Base-by-base conservation (phyloP, 352 stramenopile species). In the Albugo laibachii region DNA sequence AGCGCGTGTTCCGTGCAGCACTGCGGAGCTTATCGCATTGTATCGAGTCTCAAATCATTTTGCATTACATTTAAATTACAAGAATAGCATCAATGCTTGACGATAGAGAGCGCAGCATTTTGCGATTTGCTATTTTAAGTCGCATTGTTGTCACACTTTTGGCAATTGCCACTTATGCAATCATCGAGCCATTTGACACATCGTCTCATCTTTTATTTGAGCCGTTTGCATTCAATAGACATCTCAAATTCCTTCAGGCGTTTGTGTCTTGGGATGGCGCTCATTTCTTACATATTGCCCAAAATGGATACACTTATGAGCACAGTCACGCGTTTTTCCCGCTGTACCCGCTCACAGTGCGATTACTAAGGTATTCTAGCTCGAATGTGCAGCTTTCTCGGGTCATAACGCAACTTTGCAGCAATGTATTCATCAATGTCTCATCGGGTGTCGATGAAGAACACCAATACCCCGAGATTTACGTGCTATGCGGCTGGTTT, bases 251-350 rank as follows among this genome's bases (percentile, higher is more conserved):
- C 5, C 41, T 56, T 6, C 57, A 85, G 44, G 50, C 57, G 15
- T 62, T 88, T 34, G 69, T 60, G 37, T 83, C 83, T 52, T 94
- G 81, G 81, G 81, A 92, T 58, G 81, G 72, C 46, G 80, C 86
- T 45, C 92, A 80, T 57, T 92, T 72, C 48, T 50, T 63, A 13
- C 60, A 69, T 55, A 91, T 94, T 41, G 81, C 77, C 3, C 47
- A 48, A 13, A 34, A 57, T 21, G 81, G 81, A 47, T 94, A 94
- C 69, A 62, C 67, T 45, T 89, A 83, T 44, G 81, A 94, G 59
- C 72, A 92, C 44, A 61, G 75, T 21, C 72, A 87, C 57, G 74
- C 77, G 38, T 91, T 91, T 59, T 91, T 86, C 55, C 77, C 77
- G 34, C 53, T 91, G 24, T 87, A 82, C 39, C 62, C 80, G 36